phyloP scores from a whole-genome alignment of 75 land plant genomes.

The Cupressus sempervirens region DNA sequence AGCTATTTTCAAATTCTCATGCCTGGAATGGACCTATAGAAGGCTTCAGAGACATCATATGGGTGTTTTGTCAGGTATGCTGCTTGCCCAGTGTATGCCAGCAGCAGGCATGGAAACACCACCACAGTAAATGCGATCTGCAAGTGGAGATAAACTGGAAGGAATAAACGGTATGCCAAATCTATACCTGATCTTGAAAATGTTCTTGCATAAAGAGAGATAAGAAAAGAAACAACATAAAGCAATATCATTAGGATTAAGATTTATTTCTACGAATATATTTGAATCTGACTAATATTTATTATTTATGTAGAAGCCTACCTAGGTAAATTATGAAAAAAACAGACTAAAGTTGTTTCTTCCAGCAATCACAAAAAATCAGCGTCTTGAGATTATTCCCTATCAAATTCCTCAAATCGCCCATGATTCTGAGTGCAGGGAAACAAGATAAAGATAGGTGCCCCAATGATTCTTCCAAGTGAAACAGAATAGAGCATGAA shows the following conservation, averaged over 20 bases:
- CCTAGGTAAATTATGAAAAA: background rate
- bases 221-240: background rate
- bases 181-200: background rate
- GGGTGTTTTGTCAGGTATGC: slow-evolving; percentile 64
- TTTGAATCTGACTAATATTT: slow-evolving; percentile 5
- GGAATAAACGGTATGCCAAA: background rate
- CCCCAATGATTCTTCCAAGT: background rate
- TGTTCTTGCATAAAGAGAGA: background rate
- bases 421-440: background rate
- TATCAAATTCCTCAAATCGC: background rate
- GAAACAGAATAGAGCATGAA: background rate
- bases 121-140: slow-evolving; percentile 46
- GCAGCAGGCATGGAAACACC: slow-evolving; percentile 83
- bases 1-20: background rate
- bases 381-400: background rate
- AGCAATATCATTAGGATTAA: background rate
- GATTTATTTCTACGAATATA: background rate
- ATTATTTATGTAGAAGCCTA: slow-evolving; percentile 3
- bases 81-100: slow-evolving; percentile 86
- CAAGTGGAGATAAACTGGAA: background rate
- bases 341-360: background rate
- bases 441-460: background rate
- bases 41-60: slow-evolving; percentile 56
- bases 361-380: background rate
- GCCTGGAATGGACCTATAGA: slow-evolving; percentile 94